These are phyloP conservation scores for Neurospora tetraspora DNA, from an alignment of 495 filamentous ascomycete species.

Conservation along the genomic window DNA sequence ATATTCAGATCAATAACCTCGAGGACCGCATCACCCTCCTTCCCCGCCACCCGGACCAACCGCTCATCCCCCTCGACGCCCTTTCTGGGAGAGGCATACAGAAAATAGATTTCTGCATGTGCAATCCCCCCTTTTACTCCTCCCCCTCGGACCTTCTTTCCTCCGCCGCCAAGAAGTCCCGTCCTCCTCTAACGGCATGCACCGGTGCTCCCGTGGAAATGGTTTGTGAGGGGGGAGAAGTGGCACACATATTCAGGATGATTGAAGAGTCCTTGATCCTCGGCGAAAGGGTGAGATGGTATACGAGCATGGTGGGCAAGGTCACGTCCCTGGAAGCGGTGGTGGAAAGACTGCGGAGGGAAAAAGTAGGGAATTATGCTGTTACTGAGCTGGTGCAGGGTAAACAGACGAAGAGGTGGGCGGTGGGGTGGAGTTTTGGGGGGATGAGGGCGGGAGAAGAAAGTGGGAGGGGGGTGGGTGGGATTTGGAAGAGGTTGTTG, in stretches of 20 bases:
- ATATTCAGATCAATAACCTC: slow-evolving; percentile 55
- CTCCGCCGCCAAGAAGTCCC: slow-evolving; percentile 53
- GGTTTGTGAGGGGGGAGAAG: slow-evolving; percentile 77
- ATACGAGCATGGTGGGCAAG: slow-evolving; percentile 86
- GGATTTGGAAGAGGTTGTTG: slow-evolving; percentile 45
- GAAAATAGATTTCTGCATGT: slow-evolving; percentile 76
- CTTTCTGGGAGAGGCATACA: neutral
- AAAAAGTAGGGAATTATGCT: slow-evolving; percentile 66
- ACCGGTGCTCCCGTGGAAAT: slow-evolving; percentile 85
- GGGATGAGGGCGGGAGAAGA: slow-evolving; percentile 39
- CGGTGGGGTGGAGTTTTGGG: slow-evolving; percentile 76
- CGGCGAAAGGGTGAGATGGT: slow-evolving; percentile 62
- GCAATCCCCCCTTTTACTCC: slow-evolving; percentile 88
- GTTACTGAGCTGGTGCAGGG: slow-evolving; percentile 76
- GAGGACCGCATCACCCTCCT: slow-evolving; percentile 55
- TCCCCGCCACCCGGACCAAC: slow-evolving; percentile 36
- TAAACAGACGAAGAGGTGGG: slow-evolving; percentile 74
- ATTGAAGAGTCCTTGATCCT: slow-evolving; percentile 61
- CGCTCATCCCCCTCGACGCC: slow-evolving; percentile 44
- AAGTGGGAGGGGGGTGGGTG: neutral
- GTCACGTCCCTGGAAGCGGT: slow-evolving; percentile 57
- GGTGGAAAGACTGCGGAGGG: slow-evolving; percentile 47
- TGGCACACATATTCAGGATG: slow-evolving; percentile 67
- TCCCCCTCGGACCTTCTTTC: slow-evolving; percentile 55
- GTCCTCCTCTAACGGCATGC: slow-evolving; percentile 65